Base-by-base conservation (phyloP, 2,329 filamentous ascomycete species). In the Ceratocystis eucalypticola region DNA sequence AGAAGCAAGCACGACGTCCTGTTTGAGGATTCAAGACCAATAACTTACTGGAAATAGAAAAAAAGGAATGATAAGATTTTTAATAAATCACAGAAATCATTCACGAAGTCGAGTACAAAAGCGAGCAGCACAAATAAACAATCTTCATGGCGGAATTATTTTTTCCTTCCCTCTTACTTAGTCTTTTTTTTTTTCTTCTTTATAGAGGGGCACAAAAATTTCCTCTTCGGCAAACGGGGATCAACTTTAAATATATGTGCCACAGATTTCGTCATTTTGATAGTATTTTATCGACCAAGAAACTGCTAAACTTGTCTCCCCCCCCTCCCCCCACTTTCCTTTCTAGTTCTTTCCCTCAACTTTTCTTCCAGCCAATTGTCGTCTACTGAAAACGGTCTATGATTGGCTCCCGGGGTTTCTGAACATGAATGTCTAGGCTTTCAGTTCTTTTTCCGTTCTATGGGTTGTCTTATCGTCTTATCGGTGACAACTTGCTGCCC, bases 181-280 rank as follows among this genome's bases (percentile, higher is more conserved):
- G 53, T 59, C 5, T 30, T 59, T 20, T 57, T 59, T 33, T 28
- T 33, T 22, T 22, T 30, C 1, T 53, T 53, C 5, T 30, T 57
- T 10, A 37, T 37, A 17, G 53, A 57, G 53, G 53, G 53, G 53
- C 53, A 33, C 53, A 57, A 57, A 57, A 57, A 37, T 57, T 57
- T 57, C 53, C 25, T 30, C 25, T 30, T 33, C 28, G 53, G 53
- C 53, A 30, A 33, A 30, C 53, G 25, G 25, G 33, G 33, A 37
- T n/a, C 53, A 6, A 57, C 28, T 57, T 57, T 57, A 57, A 37
- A 12, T 37, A 12, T 8, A 57, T 17, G 53, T 57, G 53, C 53
- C 28, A 33, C 53, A 53, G 20, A 25, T 53, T 53, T 15, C 48
- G 25, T 53, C 48, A 25, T 53, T 53, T 53, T 25, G 8, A 53